Evolutionary conservation across 192 early-diverging fungal species (phyloP), one percentile per base, ranked within the genome.

Genomic region (Backusella macrospora): DNA sequence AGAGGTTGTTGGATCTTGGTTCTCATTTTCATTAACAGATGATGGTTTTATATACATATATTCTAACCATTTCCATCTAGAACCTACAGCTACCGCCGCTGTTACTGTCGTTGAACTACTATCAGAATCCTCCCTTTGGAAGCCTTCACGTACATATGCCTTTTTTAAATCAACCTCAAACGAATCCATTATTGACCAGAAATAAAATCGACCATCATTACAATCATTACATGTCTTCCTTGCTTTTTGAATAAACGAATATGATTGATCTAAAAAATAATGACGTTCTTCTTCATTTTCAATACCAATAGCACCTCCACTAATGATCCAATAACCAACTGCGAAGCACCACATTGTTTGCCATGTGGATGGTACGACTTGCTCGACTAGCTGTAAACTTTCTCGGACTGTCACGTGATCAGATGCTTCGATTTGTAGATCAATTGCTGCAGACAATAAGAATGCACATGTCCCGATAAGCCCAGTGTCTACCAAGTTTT

Each of bases 281-380:
- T 18, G 39, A 43, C 70, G 70, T 15, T 72, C 26, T 46, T 46
- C 45, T 18, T 14, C 9, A 63, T 15, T 15, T 23, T 9, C 18
- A 34, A 26, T 42, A 2, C 44, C 15, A 8, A 37, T 6, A 29
- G 39, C 26, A 0, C 70, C 47, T 37, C 62, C 68, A n/a, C 62
- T 45, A 0, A 49, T n/a, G 5, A 76, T 7, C 44, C 45, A 76
- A 14, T 65, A 65, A 7, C 68, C 67, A 3, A 76, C 62, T 2
- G 74, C 74, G 4, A 65, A 42, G 14, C 74, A 76, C 74, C 74
- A 76, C 5, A 18, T 21, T 0, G 45, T 62, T 65, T 47, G 23
- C 74, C 74, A 76, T 12, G 45, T 46, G 10, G 45, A 14, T 46
- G 45, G 45, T 46, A 12, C 45, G 9, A 12, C 14, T 14, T 46